Base-by-base conservation (phyloP, 306 rosid species). In the Mimosa bimucronata region DNA sequence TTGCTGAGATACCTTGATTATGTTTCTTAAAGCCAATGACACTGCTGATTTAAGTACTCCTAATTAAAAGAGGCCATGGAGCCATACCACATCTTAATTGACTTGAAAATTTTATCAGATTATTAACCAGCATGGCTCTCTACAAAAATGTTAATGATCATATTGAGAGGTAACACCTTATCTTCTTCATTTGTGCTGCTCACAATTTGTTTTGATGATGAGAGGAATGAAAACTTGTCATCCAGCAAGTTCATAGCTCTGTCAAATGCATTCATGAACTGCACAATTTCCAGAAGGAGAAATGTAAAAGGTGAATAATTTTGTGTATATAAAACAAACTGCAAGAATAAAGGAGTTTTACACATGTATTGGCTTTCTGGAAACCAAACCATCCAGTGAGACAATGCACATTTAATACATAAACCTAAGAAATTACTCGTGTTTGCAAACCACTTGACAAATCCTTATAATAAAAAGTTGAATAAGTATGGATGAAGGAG, bases 181-280 rank as follows among this genome's bases (percentile, higher is more conserved):
- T 94, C 90, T 74, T 94, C 92, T 69, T 92, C 97, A 45, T 89
- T 48, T 80, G 94, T 62, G 79, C 97, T 86, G 89, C 98, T 94
- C 84, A 94, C 94, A 29, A 92, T 92, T 82, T 92, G 97, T 87
- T 92, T 91, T 23, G 88, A 72, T 74, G 97, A 94, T 40, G 90
- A 86, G 11, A 94, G 89, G 87, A 94, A 91, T 50, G 90, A 81
- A 77, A 86, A 92, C 77, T 88, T 85, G 78, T 92, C 95, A 80
- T 94, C 98, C 68, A 94, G 97, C 78, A 89, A 82, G 86, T 94
- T 91, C 97, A 94, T 94, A 80, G 94, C 97, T 76, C 86, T 83
- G 90, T 94, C 97, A 87, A 94, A 94, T 60, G 94, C 95, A 81
- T 94, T 91, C 97, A 94, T 81, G 87, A 91, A 88, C 98, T 94